Evolutionary conservation across 2,329 filamentous ascomycete genomes (phyloP).

Genomic region (Cercospora janseana): DNA sequence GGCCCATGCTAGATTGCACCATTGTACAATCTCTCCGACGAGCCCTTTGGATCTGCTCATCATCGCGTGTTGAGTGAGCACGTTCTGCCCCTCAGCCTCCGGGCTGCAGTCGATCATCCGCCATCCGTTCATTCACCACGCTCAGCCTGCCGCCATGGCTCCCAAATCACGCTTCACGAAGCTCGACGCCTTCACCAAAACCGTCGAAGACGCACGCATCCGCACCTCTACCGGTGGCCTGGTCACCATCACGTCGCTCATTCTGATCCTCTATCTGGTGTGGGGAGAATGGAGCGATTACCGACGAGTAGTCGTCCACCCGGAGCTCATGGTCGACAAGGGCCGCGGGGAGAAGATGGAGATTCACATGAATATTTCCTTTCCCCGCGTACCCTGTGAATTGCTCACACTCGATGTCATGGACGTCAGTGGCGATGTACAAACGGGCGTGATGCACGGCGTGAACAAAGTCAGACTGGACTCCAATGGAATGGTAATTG

Average conservation of each 20-base stretch:
- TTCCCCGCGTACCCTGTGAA: constrained; percentile 90
- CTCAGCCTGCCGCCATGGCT: constrained; percentile 59
- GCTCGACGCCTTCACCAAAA: constrained; percentile 96
- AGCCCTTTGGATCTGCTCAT: no score
- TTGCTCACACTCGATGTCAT: constrained; percentile 96
- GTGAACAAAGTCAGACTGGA: constrained; percentile 85
- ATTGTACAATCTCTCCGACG: neutral
- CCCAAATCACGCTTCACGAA: constrained; percentile 90
- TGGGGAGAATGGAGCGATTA: constrained; percentile 98
- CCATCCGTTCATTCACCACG: constrained; percentile 3
- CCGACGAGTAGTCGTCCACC: constrained; percentile 77
- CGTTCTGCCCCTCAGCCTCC: constrained; percentile 19
- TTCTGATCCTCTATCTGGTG: constrained; percentile 83
- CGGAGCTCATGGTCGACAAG: constrained; percentile 94
- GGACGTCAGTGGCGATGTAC: constrained; percentile 97
- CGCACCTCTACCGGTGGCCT: constrained; percentile 94
- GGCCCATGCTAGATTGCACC: neutral
- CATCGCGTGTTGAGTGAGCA: constrained; percentile 8
- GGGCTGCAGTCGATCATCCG: constrained; percentile 17
- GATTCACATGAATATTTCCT: constrained; percentile 95
- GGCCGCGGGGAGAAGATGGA: constrained; percentile 98
- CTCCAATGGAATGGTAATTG: constrained; percentile 73
- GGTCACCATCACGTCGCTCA: constrained; percentile 84
- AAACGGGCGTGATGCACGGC: constrained; percentile 89
- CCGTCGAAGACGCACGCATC: constrained; percentile 90